Evolutionary conservation across 2,329 filamentous ascomycete genomes (phyloP), one percentile per base, ranked within the genome.

Genomic region (Westerdykella ornata): DNA sequence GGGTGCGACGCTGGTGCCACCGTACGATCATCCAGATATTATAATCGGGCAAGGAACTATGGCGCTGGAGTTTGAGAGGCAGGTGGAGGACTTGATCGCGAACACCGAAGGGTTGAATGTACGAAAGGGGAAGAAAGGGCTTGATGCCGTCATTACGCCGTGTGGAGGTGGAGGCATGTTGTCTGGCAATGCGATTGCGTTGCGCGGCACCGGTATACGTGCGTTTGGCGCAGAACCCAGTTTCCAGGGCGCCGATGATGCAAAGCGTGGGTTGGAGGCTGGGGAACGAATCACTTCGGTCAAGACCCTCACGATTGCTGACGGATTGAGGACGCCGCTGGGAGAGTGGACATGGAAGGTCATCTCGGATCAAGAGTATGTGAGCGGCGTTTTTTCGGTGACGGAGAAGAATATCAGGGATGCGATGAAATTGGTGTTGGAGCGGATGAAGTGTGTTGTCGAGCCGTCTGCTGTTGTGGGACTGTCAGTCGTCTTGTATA

Each of bases 11-110:
- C 72, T 96, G 8, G 77, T 98, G 4, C 89, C 89, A 40, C 89
- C 92, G 0, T 96, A 96, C 62, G 87, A 97, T 64, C 86, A 97
- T 67, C 84, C 85, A 2, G 80, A 96, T 63, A 88, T 96, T 51
- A 84, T 97, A 42, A 77, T 95, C 0, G 90, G 92, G 0, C 89
- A 96, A 70, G 92, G 90, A n/a, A 97, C 90, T 0, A 73, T 86
- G 47, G 89, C 81, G 0, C 65, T 96, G 4, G 92, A 98, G 66
- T 66, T 96, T 26, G 82, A 88, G 60, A 71, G 76, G 45, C 89
- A 97, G 60, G 85, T 82, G 1, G 65, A 60, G 3, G 72, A 74
- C 33, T 54, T 82, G 47, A 70, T 82, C 32, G 49, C 46, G 20
- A 30, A 39, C 14, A 40, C 45, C 11, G 38, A 46, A 8, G 38